A percentile compares a stretch with the other conserved stretches of the same genome.
Evolutionary conservation across 1,139 yeast species (phyloP).

Genomic region (Kluyveromyces sp.): DNA sequence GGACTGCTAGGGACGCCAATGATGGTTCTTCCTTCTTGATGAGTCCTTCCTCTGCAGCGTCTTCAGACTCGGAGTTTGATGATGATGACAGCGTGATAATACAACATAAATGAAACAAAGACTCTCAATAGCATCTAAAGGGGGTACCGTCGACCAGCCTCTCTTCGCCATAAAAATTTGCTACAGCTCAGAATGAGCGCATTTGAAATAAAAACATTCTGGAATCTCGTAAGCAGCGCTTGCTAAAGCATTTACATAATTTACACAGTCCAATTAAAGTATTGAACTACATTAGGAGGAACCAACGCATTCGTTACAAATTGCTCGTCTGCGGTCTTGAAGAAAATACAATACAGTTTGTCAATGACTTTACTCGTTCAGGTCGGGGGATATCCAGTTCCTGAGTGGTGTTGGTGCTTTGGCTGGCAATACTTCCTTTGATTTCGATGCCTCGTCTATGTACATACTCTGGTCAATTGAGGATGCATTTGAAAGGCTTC

Average conservation of each 20-base stretch:
- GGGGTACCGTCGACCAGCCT: too few species aligned
- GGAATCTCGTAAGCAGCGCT: too few species aligned
- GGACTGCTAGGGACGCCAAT: conserved; percentile 4
- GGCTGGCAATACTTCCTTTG: background rate
- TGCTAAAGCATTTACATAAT: background rate
- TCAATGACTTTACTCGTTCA: background rate
- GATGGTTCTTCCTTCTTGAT: background rate
- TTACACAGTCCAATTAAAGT: background rate
- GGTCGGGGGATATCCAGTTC: background rate
- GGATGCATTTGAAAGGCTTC: conserved; percentile 4
- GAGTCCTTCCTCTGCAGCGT: background rate
- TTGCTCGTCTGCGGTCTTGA: too few species aligned
- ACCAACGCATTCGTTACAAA: too few species aligned
- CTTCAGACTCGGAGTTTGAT: conserved; percentile 5
- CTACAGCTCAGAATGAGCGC: too few species aligned
- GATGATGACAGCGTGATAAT: conserved; percentile 7
- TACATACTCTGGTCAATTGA: conserved; percentile 3
- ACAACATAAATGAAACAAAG: background rate
- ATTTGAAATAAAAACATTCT: too few species aligned
- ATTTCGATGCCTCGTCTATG: background rate
- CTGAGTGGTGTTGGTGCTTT: conserved; percentile 3
- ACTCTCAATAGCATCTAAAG: too few species aligned
- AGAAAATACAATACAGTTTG: too few species aligned
- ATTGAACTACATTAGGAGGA: background rate
- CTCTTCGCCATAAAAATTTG: too few species aligned